Evolutionary conservation across 306 rosid genomes (phyloP).

Genomic region (Argentina anserina): DNA sequence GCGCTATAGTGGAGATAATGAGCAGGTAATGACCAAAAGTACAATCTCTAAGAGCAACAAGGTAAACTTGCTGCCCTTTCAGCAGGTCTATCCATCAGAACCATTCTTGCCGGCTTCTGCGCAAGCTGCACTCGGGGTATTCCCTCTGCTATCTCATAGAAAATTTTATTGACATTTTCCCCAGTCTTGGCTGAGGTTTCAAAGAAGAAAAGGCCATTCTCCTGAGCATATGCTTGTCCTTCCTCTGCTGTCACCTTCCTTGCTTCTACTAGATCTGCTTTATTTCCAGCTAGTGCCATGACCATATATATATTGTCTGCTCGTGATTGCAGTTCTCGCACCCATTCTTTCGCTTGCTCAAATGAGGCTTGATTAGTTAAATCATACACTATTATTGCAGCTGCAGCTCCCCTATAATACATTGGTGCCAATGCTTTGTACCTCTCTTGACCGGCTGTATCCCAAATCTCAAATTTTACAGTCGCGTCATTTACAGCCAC

Average conservation of each 20-base stretch:
- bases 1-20: background rate
- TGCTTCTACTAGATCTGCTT: constrained; percentile 43
- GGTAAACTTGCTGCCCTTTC: constrained; percentile 46
- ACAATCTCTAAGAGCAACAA: constrained; percentile 37
- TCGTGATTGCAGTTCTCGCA: constrained; percentile 54
- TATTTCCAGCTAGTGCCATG: constrained; percentile 59
- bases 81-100: constrained; percentile 48
- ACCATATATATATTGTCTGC: constrained; percentile 56
- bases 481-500: constrained; percentile 63
- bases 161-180: constrained; percentile 49
- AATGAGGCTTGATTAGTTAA: constrained; percentile 52
- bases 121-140: constrained; percentile 46
- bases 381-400: constrained; percentile 59
- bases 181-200: constrained; percentile 66
- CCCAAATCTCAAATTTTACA: constrained; percentile 62
- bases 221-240: constrained; percentile 58
- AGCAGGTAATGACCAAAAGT: background rate
- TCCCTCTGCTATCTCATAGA: constrained; percentile 56
- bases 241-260: constrained; percentile 50
- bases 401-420: constrained; percentile 64
- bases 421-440: constrained; percentile 59
- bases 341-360: constrained; percentile 56
- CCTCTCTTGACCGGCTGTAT: constrained; percentile 63
- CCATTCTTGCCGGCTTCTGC: constrained; percentile 49
- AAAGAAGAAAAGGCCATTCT: constrained; percentile 53